phyloP scores from a whole-genome alignment of 2,329 filamentous ascomycete species.

The Tolypocladium nubicola region DNA sequence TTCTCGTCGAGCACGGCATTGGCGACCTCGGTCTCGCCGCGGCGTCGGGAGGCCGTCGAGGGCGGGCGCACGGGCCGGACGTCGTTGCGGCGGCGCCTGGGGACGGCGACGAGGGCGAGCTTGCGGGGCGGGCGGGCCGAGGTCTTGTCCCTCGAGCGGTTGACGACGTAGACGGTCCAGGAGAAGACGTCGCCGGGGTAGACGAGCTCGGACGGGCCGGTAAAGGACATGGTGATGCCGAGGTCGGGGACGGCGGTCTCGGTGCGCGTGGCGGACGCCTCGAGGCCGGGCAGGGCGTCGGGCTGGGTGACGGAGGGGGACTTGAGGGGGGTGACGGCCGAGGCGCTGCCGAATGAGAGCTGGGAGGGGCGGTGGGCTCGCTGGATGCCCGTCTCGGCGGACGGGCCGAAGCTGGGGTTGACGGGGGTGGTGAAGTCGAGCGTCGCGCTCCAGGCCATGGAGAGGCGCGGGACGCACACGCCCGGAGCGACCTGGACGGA shows the following conservation, averaged over 20 bases:
- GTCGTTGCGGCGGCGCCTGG: conserved; percentile 51
- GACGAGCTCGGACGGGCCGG: conserved; percentile 45
- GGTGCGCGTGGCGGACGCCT: conserved; percentile 36
- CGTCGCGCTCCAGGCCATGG: conserved; percentile 57
- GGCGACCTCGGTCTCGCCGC: conserved; percentile 35
- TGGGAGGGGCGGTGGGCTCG: conserved; percentile 52
- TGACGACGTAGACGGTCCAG: conserved; percentile 68
- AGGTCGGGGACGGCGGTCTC: conserved; percentile 46
- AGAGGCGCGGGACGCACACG: conserved; percentile 48
- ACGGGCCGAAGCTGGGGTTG: conserved; percentile 50
- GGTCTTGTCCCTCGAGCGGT: conserved; percentile 43
- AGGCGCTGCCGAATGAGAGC: conserved; percentile 47
- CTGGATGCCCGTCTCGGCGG: conserved; percentile 45
- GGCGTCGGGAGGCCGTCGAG: conserved; percentile 31
- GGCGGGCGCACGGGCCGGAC: conserved; percentile 40
- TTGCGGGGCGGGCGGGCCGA: conserved; percentile 43
- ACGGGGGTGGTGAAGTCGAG: conserved; percentile 60
- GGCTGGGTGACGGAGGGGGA: conserved; percentile 48
- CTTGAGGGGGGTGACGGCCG: conserved; percentile 42
- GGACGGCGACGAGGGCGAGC: conserved; percentile 58
- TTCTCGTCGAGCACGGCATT: conserved; percentile 64
- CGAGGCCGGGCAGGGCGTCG: conserved; percentile 48
- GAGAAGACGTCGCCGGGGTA: conserved; percentile 56
- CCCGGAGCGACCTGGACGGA: conserved; percentile 44
- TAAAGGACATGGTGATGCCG: conserved; percentile 67